phyloP scores from a whole-genome alignment of 148 eudicot species.

The Chenopodium formosanum region DNA sequence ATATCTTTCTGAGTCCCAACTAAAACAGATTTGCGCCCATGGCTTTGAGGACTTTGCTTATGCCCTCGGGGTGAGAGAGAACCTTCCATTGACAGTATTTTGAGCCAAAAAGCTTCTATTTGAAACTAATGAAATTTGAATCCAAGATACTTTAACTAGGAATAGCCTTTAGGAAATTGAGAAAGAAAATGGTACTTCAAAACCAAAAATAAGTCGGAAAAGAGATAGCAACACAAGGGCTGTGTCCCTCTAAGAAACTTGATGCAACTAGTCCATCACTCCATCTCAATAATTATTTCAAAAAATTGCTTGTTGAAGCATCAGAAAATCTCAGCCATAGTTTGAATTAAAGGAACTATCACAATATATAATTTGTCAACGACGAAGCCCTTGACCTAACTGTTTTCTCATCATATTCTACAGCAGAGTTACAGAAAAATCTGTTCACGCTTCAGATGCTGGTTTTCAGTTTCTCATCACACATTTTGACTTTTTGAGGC shows the following conservation, averaged over 20 bases:
- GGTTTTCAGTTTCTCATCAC: constrained; percentile 15
- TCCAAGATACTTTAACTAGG: not conserved
- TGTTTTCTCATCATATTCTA: constrained; percentile 1
- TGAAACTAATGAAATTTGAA: not conserved
- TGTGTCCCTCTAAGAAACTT: constrained; percentile 6
- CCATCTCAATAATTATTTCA: not conserved
- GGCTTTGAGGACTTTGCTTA: constrained; percentile 50
- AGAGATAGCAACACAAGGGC: constrained; percentile 6
- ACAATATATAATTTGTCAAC: not conserved
- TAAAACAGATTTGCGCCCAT: constrained; percentile 44
- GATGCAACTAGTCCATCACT: constrained; percentile 14
- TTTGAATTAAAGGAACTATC: not conserved
- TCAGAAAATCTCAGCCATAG: constrained; percentile 23
- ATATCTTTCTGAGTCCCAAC: constrained; percentile 60
- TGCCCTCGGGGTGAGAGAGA: constrained; percentile 49
- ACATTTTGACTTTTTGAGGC: not conserved
- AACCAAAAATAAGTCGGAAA: not conserved
- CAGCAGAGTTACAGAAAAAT: constrained; percentile 1
- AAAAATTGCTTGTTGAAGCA: not conserved
- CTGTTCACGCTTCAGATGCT: not conserved
- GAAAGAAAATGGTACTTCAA: not conserved
- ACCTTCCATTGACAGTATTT: constrained; percentile 48
- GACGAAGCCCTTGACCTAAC: not conserved
- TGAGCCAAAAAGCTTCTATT: not conserved
- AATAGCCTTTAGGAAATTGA: not conserved